Evolutionary conservation across 805 yeast genomes (phyloP).

Genomic region (Myxozyma kluyveri): DNA sequence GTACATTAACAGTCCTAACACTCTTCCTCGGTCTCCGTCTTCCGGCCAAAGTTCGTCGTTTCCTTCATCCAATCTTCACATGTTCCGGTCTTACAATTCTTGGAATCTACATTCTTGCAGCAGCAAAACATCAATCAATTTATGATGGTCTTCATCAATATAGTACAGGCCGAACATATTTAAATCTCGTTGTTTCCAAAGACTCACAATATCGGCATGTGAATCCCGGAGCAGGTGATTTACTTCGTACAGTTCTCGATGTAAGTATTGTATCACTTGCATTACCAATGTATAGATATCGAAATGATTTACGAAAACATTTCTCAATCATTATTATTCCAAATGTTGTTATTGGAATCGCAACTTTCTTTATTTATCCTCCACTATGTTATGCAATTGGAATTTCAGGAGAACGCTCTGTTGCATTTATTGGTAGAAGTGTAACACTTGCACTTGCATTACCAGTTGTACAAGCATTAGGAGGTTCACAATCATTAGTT

Average conservation of each 20-base stretch:
- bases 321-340: conserved; percentile 61
- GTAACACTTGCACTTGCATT: conserved; percentile 78
- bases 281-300: conserved; percentile 72
- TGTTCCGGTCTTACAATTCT: conserved; percentile 64
- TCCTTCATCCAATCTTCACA: conserved; percentile 68
- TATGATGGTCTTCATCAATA: conserved; percentile 54
- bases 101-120: conserved; percentile 57
- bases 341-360: conserved; percentile 51
- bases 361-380: conserved; percentile 68
- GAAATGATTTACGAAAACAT: conserved; percentile 59
- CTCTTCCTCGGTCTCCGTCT: conserved; percentile 50
- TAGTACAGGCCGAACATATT: conserved; percentile 67
- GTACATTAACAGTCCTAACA: conserved; percentile 56
- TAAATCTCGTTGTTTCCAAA: conserved; percentile 47
- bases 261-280: conserved; percentile 72
- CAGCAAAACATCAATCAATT: conserved; percentile 46
- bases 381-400: conserved; percentile 64
- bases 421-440: conserved; percentile 76
- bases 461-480: conserved; percentile 64
- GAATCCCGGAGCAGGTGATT: conserved; percentile 82
- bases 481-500: conserved; percentile 68
- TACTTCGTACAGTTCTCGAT: conserved; percentile 68
- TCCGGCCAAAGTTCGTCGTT: conserved; percentile 50
- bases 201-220: conserved; percentile 31
- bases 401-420: conserved; percentile 55